These are phyloP conservation scores for Rhodotorula babjevae DNA, from an alignment of 768 basidiomycete genomes.

Conservation along the genomic window DNA sequence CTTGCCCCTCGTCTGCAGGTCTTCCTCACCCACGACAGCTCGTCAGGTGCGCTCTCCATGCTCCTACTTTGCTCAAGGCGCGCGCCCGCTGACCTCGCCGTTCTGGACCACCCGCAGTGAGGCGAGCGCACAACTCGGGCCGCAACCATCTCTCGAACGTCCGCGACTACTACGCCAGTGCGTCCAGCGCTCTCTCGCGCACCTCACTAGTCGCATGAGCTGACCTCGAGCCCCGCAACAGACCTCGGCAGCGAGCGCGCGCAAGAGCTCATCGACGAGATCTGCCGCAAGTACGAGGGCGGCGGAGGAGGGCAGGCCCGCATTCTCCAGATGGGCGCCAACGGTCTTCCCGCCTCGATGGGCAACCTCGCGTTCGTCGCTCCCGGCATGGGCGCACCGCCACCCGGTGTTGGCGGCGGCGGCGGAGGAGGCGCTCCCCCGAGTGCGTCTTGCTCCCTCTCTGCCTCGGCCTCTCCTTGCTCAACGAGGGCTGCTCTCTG, in stretches of 20 bases:
- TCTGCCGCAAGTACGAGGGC: constrained; percentile 83
- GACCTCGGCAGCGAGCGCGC: constrained; percentile 79
- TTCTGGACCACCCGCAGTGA: constrained; percentile 55
- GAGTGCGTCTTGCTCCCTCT: neutral
- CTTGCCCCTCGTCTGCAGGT: constrained; percentile 52
- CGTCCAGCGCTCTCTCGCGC: constrained; percentile 40
- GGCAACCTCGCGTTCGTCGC: constrained; percentile 6
- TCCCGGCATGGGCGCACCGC: neutral
- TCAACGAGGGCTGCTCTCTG: neutral
- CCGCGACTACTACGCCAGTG: constrained; percentile 92
- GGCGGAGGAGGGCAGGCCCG: constrained; percentile 49
- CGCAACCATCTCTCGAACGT: constrained; percentile 96
- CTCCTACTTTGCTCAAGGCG: neutral
- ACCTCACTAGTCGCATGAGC: neutral
- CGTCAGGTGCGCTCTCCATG: constrained; percentile 61
- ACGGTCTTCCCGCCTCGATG: constrained; percentile 25
- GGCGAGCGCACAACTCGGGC: constrained; percentile 97
- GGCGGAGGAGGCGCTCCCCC: neutral
- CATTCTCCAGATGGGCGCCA: constrained; percentile 22
- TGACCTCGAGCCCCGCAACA: constrained; percentile 37
- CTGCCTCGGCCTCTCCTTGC: too few relatives aligned
- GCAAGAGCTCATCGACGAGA: constrained; percentile 96
- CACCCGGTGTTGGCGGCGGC: too few relatives aligned
- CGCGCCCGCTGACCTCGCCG: neutral
- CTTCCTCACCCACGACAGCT: constrained; percentile 87